phyloP scores from a whole-genome alignment of 148 eudicot genomes.

The Pouteria glomerata region DNA sequence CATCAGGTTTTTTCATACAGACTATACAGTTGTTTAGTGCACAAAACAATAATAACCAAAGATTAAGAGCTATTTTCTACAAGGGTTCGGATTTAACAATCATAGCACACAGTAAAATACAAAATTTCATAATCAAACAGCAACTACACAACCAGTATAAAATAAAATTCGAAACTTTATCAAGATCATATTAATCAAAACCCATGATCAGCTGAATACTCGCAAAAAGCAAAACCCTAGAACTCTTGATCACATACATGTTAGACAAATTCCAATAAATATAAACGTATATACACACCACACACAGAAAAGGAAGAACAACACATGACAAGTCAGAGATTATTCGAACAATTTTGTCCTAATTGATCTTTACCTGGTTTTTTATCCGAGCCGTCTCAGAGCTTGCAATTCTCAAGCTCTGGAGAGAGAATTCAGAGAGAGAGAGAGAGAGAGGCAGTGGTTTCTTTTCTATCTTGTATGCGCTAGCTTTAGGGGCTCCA shows the following conservation, averaged over 20 bases:
- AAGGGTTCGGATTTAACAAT: not conserved
- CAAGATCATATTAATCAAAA: not conserved
- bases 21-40: not conserved
- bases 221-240: not conserved
- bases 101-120: not conserved
- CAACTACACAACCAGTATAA: not conserved
- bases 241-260: not conserved
- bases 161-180: not conserved
- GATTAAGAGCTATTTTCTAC: not conserved
- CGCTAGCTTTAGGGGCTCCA: not conserved
- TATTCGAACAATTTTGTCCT: not conserved
- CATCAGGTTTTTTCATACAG: not conserved
- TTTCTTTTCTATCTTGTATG: not conserved
- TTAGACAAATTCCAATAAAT: not conserved
- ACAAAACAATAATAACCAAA: not conserved
- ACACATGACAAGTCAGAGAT: not conserved
- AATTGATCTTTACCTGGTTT: not conserved
- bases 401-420: not conserved
- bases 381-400: not conserved
- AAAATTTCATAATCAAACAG: not conserved
- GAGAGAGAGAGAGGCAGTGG: not conserved
- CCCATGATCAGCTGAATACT: not conserved
- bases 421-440: not conserved
- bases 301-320: not conserved
- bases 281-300: not conserved